These are phyloP conservation scores for Globisporangium camurandrum DNA, from an alignment of 352 stramenopile species.

Conservation along the genomic window DNA sequence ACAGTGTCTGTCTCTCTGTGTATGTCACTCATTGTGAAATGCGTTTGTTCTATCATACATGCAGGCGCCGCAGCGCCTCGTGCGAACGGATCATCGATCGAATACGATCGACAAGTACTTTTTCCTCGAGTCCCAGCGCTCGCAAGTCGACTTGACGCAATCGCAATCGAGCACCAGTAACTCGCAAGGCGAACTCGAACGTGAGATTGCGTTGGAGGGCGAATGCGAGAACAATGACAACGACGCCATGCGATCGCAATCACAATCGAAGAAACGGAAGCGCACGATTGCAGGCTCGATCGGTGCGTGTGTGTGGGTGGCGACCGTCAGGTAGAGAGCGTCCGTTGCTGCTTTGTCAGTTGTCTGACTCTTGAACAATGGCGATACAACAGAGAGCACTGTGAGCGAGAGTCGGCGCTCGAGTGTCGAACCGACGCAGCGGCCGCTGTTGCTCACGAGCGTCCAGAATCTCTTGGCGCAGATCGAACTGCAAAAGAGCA, in stretches of 20 bases:
- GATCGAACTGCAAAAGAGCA: conserved; percentile 48
- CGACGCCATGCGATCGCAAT: background rate
- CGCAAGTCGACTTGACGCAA: conserved; percentile 26
- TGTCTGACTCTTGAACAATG: background rate
- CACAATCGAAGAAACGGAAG: conserved; percentile 7
- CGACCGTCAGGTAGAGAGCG: too few relatives aligned
- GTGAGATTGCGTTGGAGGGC: conserved; percentile 7
- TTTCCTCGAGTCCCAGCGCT: conserved; percentile 72
- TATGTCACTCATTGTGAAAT: background rate
- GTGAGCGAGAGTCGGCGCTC: conserved; percentile 18
- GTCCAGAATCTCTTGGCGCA: conserved; percentile 59
- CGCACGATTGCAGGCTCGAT: background rate
- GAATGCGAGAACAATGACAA: conserved; percentile 2
- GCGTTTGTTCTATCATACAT: conserved; percentile 1
- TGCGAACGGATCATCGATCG: conserved; percentile 75
- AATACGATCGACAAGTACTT: conserved; percentile 86
- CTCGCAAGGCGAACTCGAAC: background rate
- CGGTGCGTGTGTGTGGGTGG: conserved; percentile 9
- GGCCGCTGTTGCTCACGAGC: conserved; percentile 61
- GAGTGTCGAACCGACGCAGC: conserved; percentile 46
- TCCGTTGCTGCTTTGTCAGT: background rate
- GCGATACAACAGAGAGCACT: conserved; percentile 16
- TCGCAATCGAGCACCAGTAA: conserved; percentile 11
- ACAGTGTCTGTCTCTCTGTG: background rate
- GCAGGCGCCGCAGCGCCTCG: conserved; percentile 73